Evolutionary conservation across 2,329 filamentous ascomycete genomes (phyloP).

Genomic region (Sporothrix luriei): DNA sequence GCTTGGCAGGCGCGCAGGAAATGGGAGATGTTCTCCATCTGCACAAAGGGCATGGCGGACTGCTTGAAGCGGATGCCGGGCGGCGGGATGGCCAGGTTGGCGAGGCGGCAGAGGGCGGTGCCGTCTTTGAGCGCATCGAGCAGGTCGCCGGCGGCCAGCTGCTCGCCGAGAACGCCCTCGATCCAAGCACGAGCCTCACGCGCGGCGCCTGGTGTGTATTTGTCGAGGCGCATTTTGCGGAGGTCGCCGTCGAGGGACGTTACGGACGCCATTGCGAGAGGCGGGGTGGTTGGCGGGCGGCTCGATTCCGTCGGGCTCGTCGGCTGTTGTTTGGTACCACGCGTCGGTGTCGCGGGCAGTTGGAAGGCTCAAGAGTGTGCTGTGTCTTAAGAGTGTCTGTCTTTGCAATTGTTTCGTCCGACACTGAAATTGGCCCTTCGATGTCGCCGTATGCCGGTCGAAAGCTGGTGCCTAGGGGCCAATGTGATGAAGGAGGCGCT

Average conservation of each 20-base stretch:
- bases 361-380: neutral
- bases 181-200: slow-evolving; percentile 87
- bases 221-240: slow-evolving; percentile 86
- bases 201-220: slow-evolving; percentile 88
- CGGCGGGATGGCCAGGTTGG: slow-evolving; percentile 75
- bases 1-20: slow-evolving; percentile 87
- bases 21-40: slow-evolving; percentile 99
- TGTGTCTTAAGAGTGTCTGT: too few relatives aligned
- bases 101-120: slow-evolving; percentile 85
- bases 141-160: slow-evolving; percentile 72
- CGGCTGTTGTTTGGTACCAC: neutral
- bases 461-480: slow-evolving; percentile 14
- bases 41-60: slow-evolving; percentile 94
- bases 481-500: slow-evolving; percentile 13
- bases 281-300: neutral
- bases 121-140: slow-evolving; percentile 88
- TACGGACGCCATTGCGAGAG: slow-evolving; percentile 66
- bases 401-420: neutral
- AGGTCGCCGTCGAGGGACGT: slow-evolving; percentile 93
- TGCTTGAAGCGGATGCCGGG: slow-evolving; percentile 87
- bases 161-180: slow-evolving; percentile 75
- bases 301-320: neutral
- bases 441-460: neutral
- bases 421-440: neutral
- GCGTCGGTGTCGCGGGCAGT: neutral